phyloP scores from a whole-genome alignment of 768 basidiomycete genomes.

The Austroboletus eburneus region DNA sequence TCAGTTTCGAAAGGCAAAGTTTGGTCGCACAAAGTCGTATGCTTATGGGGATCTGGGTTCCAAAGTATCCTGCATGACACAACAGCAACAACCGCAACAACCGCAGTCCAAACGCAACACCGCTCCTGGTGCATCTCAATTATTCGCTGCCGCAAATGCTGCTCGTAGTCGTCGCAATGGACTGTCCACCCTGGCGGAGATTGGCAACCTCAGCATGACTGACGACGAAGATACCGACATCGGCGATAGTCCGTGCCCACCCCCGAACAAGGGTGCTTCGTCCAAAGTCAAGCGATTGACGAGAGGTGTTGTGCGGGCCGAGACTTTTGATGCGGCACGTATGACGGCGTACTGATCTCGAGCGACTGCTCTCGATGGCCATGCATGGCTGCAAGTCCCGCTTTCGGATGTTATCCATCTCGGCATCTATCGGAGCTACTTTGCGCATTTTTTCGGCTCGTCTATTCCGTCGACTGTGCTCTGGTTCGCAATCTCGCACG shows the following conservation, averaged over 20 bases:
- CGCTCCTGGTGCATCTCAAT: slow-evolving; percentile 50
- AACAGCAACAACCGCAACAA: slow-evolving; percentile 37
- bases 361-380: slow-evolving; percentile 1
- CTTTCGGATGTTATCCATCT: neutral
- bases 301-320: slow-evolving; percentile 51
- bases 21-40: slow-evolving; percentile 87
- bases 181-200: slow-evolving; percentile 64
- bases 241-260: slow-evolving; percentile 86
- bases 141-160: slow-evolving; percentile 68
- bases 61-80: slow-evolving; percentile 35
- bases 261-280: slow-evolving; percentile 54
- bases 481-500: slow-evolving; percentile 12
- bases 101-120: slow-evolving; percentile 66
- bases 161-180: slow-evolving; percentile 61
- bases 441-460: slow-evolving; percentile 3
- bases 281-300: slow-evolving; percentile 57
- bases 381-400: no score
- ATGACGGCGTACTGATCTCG: slow-evolving; percentile 43
- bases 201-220: slow-evolving; percentile 54
- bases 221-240: slow-evolving; percentile 77
- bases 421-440: slow-evolving; percentile 5
- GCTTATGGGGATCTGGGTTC: slow-evolving; percentile 76
- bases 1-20: slow-evolving; percentile 86
- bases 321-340: slow-evolving; percentile 65
- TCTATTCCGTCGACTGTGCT: slow-evolving; percentile 11